Evolutionary conservation across 768 basidiomycete genomes (phyloP).

Genomic region (Suillus clintonianus): DNA sequence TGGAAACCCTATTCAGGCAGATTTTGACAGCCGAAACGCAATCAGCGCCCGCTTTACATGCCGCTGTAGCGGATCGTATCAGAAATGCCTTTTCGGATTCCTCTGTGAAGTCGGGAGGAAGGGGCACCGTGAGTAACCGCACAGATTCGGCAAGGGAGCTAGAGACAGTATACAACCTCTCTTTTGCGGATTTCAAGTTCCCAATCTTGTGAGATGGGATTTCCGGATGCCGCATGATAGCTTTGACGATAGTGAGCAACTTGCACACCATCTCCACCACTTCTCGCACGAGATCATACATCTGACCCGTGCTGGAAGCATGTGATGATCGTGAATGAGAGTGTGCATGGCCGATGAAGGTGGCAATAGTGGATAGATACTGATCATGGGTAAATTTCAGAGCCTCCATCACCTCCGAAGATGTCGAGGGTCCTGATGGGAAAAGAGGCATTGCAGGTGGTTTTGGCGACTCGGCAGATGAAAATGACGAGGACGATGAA

Average conservation of each 20-base stretch:
- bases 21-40: constrained; percentile 86
- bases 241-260: constrained; percentile 88
- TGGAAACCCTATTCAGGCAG: constrained; percentile 64
- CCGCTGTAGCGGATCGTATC: constrained; percentile 83
- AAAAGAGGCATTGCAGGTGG: constrained; percentile 52
- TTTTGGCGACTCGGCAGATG: constrained; percentile 56
- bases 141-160: constrained; percentile 88
- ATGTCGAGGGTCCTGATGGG: constrained; percentile 71
- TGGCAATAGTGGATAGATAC: constrained; percentile 91
- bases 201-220: constrained; percentile 64
- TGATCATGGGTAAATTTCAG: constrained; percentile 86
- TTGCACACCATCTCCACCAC: constrained; percentile 93
- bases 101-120: constrained; percentile 54
- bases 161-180: constrained; percentile 81
- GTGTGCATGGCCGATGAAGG: constrained; percentile 96
- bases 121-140: constrained; percentile 64
- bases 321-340: constrained; percentile 89
- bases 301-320: constrained; percentile 88
- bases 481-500: constrained; percentile 70
- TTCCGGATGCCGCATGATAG: constrained; percentile 76
- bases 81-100: constrained; percentile 81
- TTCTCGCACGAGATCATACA: constrained; percentile 94
- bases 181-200: constrained; percentile 70
- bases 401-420: constrained; percentile 70
- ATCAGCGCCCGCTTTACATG: constrained; percentile 85